Conservation (phyloP, 129 eudicot species). For the Tanacetum coccineum region DNA sequence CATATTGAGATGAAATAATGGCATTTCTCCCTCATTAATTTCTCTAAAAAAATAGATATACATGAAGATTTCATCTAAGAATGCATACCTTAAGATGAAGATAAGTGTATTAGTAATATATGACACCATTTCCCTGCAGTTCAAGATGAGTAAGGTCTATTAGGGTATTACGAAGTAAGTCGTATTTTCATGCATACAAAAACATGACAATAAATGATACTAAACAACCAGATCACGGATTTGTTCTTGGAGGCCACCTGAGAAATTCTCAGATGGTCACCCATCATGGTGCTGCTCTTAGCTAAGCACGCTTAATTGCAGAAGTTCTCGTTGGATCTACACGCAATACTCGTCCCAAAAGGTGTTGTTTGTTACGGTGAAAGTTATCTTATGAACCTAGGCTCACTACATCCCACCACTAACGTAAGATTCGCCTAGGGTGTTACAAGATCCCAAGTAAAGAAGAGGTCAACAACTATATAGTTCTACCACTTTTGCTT, state of each 20-base stretch:
- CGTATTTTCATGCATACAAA: constrained; percentile 6
- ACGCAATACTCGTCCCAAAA: too few relatives aligned
- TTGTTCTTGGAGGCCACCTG: neutral
- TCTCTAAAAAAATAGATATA: neutral
- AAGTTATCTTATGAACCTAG: too few relatives aligned
- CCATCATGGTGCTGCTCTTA: neutral
- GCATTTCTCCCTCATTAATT: constrained; percentile 3
- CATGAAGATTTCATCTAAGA: constrained; percentile 10
- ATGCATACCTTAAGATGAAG: constrained; percentile 75
- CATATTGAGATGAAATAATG: neutral
- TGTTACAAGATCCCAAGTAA: neutral
- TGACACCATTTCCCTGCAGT: constrained; percentile 95
- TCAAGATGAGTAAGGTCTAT: constrained; percentile 10
- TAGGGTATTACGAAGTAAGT: too few relatives aligned
- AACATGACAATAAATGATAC: neutral
- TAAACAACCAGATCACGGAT: neutral
- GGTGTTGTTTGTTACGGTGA: too few relatives aligned
- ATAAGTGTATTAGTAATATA: constrained; percentile 92
- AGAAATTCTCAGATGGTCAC: neutral
- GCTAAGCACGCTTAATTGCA: neutral
- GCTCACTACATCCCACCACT: too few relatives aligned
- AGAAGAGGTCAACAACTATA: neutral
- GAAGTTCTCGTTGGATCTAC: too few relatives aligned
- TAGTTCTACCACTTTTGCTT: neutral
- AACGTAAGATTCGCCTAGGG: too few relatives aligned